Conservation (phyloP, 257 asterid genomes). For the Osmanthus fragrans region DNA sequence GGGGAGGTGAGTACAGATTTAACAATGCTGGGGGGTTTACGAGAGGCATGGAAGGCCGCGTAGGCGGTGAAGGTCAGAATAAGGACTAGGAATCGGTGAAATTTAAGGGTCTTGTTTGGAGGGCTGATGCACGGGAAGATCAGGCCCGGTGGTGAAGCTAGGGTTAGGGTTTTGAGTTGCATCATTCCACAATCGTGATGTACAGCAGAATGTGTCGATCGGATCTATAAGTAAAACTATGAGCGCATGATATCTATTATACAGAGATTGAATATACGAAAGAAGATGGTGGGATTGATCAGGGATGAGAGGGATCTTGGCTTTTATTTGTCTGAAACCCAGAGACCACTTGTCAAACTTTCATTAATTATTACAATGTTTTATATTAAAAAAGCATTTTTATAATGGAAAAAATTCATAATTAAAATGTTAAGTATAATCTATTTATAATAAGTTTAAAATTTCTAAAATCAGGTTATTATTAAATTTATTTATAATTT, state of each 20-base stretch:
- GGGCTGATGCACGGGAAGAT: constrained; percentile 54
- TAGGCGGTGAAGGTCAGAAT: constrained; percentile 76
- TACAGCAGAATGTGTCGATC: not conserved
- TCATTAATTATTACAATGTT: too few species aligned
- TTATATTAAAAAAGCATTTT: too few species aligned
- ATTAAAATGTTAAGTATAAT: too few species aligned
- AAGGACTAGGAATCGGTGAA: constrained; percentile 65
- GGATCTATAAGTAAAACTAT: not conserved
- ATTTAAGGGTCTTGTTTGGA: constrained; percentile 50
- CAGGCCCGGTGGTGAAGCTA: constrained; percentile 62
- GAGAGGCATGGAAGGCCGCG: constrained; percentile 90
- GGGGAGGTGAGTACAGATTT: constrained; percentile 74
- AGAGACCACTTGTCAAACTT: not conserved
- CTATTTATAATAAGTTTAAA: too few species aligned
- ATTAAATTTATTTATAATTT: too few species aligned
- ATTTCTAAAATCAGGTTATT: too few species aligned
- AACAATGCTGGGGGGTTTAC: constrained; percentile 97
- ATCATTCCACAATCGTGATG: constrained; percentile 33
- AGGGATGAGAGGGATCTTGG: not conserved
- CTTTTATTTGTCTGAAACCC: not conserved
- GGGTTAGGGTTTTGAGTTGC: constrained; percentile 41
- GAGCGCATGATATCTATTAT: not conserved
- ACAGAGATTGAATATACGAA: not conserved
- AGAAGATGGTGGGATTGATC: not conserved
- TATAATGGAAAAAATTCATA: too few species aligned